Percentiles rank a stretch among this genome's conserved stretches.
These are phyloP conservation scores for Alternaria novae-zelandiae DNA, from an alignment of 2,329 filamentous ascomycete species.

Conservation along the genomic window DNA sequence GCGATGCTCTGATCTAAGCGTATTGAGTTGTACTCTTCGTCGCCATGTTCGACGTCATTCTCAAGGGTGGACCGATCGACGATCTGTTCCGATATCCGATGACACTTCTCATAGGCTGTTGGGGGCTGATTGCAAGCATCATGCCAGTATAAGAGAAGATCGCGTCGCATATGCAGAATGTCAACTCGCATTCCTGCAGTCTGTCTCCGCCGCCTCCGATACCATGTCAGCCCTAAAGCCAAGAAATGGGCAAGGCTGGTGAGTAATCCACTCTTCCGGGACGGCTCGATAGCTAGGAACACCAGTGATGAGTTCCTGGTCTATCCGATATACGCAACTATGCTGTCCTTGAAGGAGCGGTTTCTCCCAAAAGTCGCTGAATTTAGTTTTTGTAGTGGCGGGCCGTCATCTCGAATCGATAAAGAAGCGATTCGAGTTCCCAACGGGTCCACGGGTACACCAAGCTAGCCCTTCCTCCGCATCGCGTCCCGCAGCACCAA, in stretches of 20 bases:
- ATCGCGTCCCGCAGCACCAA: background rate
- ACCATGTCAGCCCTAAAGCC: background rate
- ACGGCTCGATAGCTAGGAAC: background rate
- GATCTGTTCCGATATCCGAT: background rate
- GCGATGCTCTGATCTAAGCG: background rate
- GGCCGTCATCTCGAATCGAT: background rate
- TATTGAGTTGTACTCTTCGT: background rate
- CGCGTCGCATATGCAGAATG: background rate
- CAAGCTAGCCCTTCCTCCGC: background rate
- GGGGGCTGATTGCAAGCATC: background rate
- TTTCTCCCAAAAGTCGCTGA: too few species aligned
- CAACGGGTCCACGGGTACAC: background rate
- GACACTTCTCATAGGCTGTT: background rate
- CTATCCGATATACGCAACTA: background rate
- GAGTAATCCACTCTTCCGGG: too few species aligned
- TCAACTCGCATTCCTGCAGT: background rate
- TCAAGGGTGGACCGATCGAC: background rate
- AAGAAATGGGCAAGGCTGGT: background rate
- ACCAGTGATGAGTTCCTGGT: background rate
- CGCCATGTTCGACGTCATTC: background rate
- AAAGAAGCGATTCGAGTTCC: background rate
- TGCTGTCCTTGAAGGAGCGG: background rate
- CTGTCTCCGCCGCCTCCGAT: background rate
- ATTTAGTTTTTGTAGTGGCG: background rate
- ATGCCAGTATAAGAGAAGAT: background rate